Percentiles rank a stretch among this genome's conserved stretches.
These are phyloP conservation scores for Polyrhizophydium stewartii DNA, from an alignment of 371 early-diverging fungal species.

Conservation along the genomic window DNA sequence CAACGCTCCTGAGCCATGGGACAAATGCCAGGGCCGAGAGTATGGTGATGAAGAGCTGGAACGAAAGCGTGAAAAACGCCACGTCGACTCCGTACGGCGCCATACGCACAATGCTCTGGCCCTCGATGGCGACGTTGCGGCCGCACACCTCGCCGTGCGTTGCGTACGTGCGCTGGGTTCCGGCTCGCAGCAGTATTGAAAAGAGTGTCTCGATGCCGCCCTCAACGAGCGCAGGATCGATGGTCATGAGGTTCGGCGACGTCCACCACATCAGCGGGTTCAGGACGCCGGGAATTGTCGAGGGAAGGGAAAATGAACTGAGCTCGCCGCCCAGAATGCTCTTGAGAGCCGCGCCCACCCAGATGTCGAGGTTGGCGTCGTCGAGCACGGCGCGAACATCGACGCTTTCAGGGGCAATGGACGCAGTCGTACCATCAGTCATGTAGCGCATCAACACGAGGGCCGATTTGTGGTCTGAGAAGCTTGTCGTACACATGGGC, in stretches of 20 bases:
- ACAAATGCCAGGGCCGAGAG: not conserved
- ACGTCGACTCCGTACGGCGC: slow-evolving; percentile 1
- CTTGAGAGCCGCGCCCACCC: not conserved
- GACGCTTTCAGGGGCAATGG: slow-evolving; percentile 12
- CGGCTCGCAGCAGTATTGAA: slow-evolving; percentile 17
- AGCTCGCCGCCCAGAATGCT: not conserved
- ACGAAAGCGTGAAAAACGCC: slow-evolving; percentile 2
- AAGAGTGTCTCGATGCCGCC: slow-evolving; percentile 19
- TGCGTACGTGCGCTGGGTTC: slow-evolving; percentile 20
- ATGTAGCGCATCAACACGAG: slow-evolving; percentile 9
- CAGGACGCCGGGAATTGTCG: slow-evolving; percentile 14
- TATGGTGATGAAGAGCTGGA: slow-evolving; percentile 10
- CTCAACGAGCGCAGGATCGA: slow-evolving; percentile 15
- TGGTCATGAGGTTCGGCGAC: slow-evolving; percentile 10
- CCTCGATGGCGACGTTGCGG: slow-evolving; percentile 4
- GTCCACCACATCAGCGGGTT: slow-evolving; percentile 25
- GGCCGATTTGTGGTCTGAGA: slow-evolving; percentile 4
- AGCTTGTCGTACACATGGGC: slow-evolving; percentile 16
- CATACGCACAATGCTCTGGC: slow-evolving; percentile 1
- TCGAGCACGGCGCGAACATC: not conserved
- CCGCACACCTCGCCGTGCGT: slow-evolving; percentile 13
- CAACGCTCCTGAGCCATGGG: not conserved
- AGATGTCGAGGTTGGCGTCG: not conserved
- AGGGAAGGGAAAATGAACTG: slow-evolving; percentile 2
- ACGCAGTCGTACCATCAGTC: slow-evolving; percentile 29